Evolutionary conservation across 345 rosid species (phyloP), one percentile per base, ranked within the genome.

Genomic region (Eucalyptus guilfoylei): DNA sequence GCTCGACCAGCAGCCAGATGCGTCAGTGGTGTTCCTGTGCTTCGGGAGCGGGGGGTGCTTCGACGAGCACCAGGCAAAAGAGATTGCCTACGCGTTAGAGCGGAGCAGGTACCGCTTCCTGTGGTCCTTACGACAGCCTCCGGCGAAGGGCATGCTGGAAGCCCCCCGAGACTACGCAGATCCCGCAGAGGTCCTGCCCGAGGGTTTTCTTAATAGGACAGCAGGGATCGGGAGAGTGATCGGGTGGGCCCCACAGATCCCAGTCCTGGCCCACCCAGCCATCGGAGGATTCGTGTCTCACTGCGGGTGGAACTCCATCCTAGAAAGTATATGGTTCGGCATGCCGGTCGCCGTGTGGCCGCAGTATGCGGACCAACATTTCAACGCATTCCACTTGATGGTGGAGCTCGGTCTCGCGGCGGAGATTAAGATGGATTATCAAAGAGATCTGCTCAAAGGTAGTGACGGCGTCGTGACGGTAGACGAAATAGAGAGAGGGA

Each of bases 201-300:
- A 92, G 37, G 95, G 93, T 6, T 95, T 94, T 60, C 24, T 92
- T 5, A 87, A 92, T 3, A 90, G 94, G 26, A 94, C 95, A 58
- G 88, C 89, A 1, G 86, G 69, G 86, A 55, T 67, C 2, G 96
- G 95, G 7, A 90, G 89, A 50, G 89, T 95, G 2, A 92, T 94
- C 14, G 94, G 94, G 49, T 94, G 97, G 97, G 95, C 97, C 13
- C 98, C 96, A 7, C 92, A 91, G 64, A 54, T 80, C 4, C 26
- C 50, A 26, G 32, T 90, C 3, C 64, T 92, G 32, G 88, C 86
- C 23, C 93, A 92, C 86, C 47, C 9, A 37, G 88, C 94, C 2
- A 81, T 93, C 6, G 95, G 95, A 14, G 97, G 96, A 5, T 96
- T 95, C 21, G 95, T 96, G n/a, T 90, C 95, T 12, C 95, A 96